Evolutionary conservation across 306 rosid species (phyloP).

Genomic region (Leucaena leucocephala): DNA sequence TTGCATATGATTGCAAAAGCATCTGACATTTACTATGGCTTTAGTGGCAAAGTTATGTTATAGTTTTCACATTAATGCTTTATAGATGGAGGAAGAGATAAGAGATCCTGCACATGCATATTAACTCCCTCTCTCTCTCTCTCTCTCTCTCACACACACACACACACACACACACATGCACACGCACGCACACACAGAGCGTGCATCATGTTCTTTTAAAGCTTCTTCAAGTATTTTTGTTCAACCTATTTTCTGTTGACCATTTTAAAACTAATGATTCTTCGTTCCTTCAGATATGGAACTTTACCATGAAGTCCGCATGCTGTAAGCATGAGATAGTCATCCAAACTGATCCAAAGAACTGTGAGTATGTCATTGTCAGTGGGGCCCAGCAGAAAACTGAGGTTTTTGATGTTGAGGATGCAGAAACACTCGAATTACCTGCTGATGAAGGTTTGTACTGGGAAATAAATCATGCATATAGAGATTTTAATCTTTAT

Average conservation of each 20-base stretch:
- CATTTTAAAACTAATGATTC: conserved; percentile 18
- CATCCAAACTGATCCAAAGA: conserved; percentile 92
- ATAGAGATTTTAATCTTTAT: neutral
- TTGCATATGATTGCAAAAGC: conserved; percentile 12
- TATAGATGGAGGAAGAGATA: neutral
- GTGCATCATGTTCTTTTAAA: neutral
- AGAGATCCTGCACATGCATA: neutral
- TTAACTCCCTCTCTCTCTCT: neutral
- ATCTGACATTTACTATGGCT: neutral
- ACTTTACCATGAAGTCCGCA: conserved; percentile 86
- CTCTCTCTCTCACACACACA: too few species aligned
- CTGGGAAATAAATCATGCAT: neutral
- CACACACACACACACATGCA: neutral
- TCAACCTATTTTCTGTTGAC: neutral
- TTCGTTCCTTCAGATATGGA: conserved; percentile 80
- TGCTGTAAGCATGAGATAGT: conserved; percentile 89
- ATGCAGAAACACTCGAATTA: conserved; percentile 84
- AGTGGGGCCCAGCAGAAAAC: conserved; percentile 80
- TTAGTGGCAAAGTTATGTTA: conserved; percentile 3
- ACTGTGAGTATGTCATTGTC: conserved; percentile 71
- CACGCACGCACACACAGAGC: neutral
- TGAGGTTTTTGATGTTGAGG: conserved; percentile 81
- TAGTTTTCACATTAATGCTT: conserved; percentile 4
- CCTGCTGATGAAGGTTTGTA: conserved; percentile 84
- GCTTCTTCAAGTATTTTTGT: neutral